Evolutionary conservation across 208 protist genomes (phyloP).

Genomic region (Naegleria fowleri): DNA sequence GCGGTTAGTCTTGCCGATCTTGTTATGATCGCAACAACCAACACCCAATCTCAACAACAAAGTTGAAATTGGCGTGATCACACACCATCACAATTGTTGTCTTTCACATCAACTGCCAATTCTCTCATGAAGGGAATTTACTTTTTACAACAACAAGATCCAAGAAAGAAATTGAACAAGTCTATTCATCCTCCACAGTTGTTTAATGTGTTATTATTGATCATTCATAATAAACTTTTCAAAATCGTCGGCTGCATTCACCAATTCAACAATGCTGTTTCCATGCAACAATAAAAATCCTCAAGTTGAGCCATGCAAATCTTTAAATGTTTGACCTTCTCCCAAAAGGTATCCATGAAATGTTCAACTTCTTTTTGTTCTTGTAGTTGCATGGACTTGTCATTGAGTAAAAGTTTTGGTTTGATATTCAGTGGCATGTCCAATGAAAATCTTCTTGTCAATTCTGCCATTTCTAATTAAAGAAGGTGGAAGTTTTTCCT

Average conservation of each 20-base stretch:
- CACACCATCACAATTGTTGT: no score
- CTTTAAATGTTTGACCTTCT: not conserved
- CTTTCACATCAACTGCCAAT: no score
- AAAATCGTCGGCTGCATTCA: not conserved
- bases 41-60: no score
- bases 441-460: conserved; percentile 76
- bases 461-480: conserved; percentile 72
- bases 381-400: conserved; percentile 66
- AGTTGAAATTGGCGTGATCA: no score
- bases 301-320: not conserved
- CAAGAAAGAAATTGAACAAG: no score
- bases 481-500: conserved; percentile 68
- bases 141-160: no score
- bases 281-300: not conserved
- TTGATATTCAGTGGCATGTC: conserved; percentile 61
- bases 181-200: no score
- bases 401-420: conserved; percentile 63
- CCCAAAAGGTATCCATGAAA: not conserved
- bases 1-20: not conserved
- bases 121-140: no score
- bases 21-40: no score
- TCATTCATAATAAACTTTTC: not conserved
- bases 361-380: not conserved
- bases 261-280: not conserved
- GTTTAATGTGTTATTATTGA: not conserved